These are phyloP conservation scores for Mikania micrantha DNA, from an alignment of 129 eudicot species.

Conservation along the genomic window DNA sequence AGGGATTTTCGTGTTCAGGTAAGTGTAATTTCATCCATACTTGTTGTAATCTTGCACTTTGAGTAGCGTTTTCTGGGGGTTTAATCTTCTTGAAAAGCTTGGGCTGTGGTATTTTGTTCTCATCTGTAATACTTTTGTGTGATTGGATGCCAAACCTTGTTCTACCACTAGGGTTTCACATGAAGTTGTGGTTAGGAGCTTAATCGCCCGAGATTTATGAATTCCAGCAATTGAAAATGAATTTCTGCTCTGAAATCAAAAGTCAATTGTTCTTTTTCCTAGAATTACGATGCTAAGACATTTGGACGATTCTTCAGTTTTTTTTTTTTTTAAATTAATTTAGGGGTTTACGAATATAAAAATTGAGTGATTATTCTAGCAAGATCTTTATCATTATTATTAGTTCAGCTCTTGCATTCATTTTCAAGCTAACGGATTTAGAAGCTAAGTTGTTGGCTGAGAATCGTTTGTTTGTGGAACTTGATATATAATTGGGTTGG, in stretches of 20 bases:
- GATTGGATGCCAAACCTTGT: background rate
- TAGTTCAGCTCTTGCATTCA: background rate
- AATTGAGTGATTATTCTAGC: background rate
- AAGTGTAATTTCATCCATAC: background rate
- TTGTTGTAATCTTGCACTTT: background rate
- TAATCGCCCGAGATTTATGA: background rate
- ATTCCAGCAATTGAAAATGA: background rate
- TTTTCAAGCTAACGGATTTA: background rate
- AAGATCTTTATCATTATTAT: background rate
- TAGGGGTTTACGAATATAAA: background rate
- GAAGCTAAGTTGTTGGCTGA: background rate
- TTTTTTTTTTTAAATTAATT: background rate
- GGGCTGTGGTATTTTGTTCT: background rate
- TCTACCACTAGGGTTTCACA: background rate
- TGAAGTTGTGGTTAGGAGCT: background rate
- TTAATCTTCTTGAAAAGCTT: background rate
- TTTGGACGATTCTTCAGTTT: slow-evolving; percentile 9
- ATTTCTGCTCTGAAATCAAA: background rate
- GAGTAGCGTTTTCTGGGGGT: background rate
- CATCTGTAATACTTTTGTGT: background rate
- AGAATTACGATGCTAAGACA: background rate
- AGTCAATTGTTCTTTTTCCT: slow-evolving; percentile 14
- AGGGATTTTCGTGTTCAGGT: slow-evolving; percentile 13
- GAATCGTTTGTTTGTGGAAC: background rate
- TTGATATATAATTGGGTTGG: background rate